These are phyloP conservation scores for Tolypocladium ophioglossoides DNA, from an alignment of 2,329 filamentous ascomycete genomes.

Conservation along the genomic window DNA sequence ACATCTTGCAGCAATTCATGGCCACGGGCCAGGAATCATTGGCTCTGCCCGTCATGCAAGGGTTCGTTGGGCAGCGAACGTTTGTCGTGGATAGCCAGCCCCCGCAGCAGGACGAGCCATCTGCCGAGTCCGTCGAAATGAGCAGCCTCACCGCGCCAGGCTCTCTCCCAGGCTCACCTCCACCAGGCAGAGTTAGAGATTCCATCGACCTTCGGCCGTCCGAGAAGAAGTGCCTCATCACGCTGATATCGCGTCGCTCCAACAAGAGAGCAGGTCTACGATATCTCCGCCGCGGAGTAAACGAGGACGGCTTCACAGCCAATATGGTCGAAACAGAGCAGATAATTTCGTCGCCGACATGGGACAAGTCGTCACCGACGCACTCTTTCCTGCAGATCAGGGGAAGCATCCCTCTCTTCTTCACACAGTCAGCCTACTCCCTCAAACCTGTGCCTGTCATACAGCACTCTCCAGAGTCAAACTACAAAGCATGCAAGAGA, in stretches of 20 bases:
- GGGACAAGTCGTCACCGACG: constrained; percentile 50
- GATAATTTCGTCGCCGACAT: constrained; percentile 63
- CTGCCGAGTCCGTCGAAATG: constrained; percentile 36
- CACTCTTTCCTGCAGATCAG: constrained; percentile 82
- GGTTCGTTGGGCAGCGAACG: constrained; percentile 78
- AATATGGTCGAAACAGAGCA: constrained; percentile 96
- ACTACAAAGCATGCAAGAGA: constrained; percentile 64
- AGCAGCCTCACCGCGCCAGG: constrained; percentile 23
- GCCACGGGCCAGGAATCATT: constrained; percentile 61
- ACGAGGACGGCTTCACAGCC: constrained; percentile 79
- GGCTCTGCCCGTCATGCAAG: constrained; percentile 78
- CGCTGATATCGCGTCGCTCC: constrained; percentile 81
- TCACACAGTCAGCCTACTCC: constrained; percentile 88
- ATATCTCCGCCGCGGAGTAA: constrained; percentile 81
- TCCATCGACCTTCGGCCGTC: constrained; percentile 33
- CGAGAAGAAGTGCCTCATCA: constrained; percentile 62
- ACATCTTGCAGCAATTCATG: constrained; percentile 64
- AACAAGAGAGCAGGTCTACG: constrained; percentile 77
- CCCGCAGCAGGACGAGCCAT: constrained; percentile 38
- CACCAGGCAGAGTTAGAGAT: constrained; percentile 12
- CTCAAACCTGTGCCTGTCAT: constrained; percentile 78
- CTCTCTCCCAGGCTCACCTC: constrained; percentile 13
- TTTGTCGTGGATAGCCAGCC: constrained; percentile 63
- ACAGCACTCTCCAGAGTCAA: constrained; percentile 70
- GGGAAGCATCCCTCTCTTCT: constrained; percentile 89